phyloP scores from a whole-genome alignment of 78 protist genomes.

The Dictyostelium citrinum region DNA sequence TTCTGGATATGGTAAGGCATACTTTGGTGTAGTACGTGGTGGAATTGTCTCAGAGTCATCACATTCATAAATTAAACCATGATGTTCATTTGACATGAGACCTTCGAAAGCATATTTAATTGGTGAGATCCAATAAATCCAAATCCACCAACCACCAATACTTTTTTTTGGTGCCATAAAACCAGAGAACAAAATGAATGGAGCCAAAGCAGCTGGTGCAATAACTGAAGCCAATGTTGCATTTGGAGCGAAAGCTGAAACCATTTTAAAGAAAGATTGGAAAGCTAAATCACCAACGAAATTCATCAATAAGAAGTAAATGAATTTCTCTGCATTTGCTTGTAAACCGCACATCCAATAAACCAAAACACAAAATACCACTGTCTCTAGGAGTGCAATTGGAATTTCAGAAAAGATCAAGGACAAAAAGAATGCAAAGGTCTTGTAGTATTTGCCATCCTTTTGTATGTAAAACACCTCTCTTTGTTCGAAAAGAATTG shows the following conservation, averaged over 20 bases:
- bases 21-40: constrained; percentile 8
- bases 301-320: constrained; percentile 39
- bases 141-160: constrained; percentile 66
- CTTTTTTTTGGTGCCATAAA: constrained; percentile 33
- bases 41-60: constrained; percentile 18
- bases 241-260: constrained; percentile 53
- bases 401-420: constrained; percentile 63
- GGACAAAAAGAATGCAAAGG: constrained; percentile 55
- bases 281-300: constrained; percentile 24
- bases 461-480: constrained; percentile 57
- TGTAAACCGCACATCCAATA: constrained; percentile 80
- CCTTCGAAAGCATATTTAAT: constrained; percentile 78
- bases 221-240: constrained; percentile 37
- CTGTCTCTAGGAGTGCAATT: constrained; percentile 25
- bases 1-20: not conserved
- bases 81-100: constrained; percentile 65
- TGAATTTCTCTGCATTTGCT: constrained; percentile 55
- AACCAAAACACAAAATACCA: constrained; percentile 37
- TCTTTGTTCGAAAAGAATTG: constrained; percentile 58
- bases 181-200: constrained; percentile 61
- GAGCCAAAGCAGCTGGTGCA: constrained; percentile 70
- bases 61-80: constrained; percentile 31
- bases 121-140: constrained; percentile 81
- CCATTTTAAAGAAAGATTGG: constrained; percentile 64
- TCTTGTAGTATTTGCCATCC: constrained; percentile 59